A percentile compares a stretch with the other conserved stretches of the same genome.
Conservation (phyloP, 2,329 filamentous ascomycete species). For the Trichoderma oligosporum region DNA sequence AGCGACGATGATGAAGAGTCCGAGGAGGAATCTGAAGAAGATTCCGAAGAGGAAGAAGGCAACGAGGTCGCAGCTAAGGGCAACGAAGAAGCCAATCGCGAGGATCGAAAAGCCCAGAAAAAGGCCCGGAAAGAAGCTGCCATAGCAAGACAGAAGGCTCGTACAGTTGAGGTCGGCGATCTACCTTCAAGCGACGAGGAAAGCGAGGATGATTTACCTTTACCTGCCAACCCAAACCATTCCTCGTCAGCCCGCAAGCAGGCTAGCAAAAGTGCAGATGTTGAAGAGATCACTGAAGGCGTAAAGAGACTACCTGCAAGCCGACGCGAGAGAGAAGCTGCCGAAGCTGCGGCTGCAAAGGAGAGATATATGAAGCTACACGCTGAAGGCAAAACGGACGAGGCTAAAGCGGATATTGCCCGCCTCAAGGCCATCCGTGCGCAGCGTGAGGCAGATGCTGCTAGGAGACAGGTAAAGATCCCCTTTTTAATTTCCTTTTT, state of each 20-base stretch:
- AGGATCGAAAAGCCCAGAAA: constrained; percentile 80
- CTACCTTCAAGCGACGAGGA: constrained; percentile 67
- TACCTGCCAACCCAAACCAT: constrained; percentile 84
- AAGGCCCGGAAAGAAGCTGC: constrained; percentile 91
- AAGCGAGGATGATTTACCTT: constrained; percentile 65
- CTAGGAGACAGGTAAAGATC: constrained; percentile 66
- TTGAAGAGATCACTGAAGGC: constrained; percentile 51
- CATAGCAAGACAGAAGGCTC: constrained; percentile 69
- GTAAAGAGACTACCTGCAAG: constrained; percentile 53
- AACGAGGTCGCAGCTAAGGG: constrained; percentile 43
- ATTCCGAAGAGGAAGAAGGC: constrained; percentile 50
- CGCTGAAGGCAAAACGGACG: constrained; percentile 92
- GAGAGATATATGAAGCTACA: constrained; percentile 90
- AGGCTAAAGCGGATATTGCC: constrained; percentile 85
- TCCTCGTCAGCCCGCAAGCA: constrained; percentile 67
- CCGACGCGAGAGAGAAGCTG: constrained; percentile 63
- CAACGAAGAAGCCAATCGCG: constrained; percentile 59
- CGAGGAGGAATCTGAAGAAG: constrained; percentile 44
- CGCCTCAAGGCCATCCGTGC: constrained; percentile 77
- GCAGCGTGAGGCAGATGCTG: constrained; percentile 79
- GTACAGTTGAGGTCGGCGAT: constrained; percentile 76
- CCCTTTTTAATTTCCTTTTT: too few relatives aligned
- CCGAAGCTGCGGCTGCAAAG: constrained; percentile 83
- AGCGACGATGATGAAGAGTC: constrained; percentile 50
- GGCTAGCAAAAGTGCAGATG: constrained; percentile 37